Conservation (phyloP, 192 early-diverging fungal species). For the Linnemannia exigua region DNA sequence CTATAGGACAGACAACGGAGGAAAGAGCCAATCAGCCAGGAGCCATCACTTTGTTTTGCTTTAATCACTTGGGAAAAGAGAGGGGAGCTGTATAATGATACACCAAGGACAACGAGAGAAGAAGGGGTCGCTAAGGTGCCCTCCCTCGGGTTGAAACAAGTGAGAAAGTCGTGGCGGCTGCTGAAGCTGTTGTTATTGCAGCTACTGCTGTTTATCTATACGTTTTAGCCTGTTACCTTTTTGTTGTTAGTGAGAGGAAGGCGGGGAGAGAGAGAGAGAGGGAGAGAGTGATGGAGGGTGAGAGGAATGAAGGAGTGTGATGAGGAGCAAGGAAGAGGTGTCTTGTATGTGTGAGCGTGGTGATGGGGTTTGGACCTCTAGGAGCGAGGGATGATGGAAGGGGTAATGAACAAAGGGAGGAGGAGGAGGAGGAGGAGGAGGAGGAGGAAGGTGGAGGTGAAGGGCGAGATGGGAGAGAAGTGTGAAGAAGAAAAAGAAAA, state of each 20-base stretch:
- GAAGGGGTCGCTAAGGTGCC: neutral
- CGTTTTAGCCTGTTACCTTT: neutral
- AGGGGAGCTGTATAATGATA: too few species aligned
- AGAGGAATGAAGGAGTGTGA: neutral
- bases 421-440: neutral
- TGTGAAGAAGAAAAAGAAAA: neutral
- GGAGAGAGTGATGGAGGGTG: neutral
- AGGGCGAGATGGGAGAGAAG: neutral
- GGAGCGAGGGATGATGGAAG: constrained; percentile 6
- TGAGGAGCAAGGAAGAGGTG: neutral
- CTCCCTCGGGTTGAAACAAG: neutral
- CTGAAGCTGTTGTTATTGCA: neutral
- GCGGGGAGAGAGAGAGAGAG: constrained; percentile 4
- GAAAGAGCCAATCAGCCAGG: neutral
- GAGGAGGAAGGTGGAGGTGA: neutral
- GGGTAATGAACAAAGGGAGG: neutral
- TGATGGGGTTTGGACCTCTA: neutral
- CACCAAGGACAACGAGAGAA: neutral
- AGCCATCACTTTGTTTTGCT: too few species aligned
- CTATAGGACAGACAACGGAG: neutral
- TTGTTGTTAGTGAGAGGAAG: neutral
- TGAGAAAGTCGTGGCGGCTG: constrained; percentile 2
- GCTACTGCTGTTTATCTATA: neutral
- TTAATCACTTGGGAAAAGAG: neutral
- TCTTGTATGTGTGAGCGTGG: neutral